A percentile compares a stretch with the other conserved stretches of the same genome.
Conservation (phyloP, 1,284 basidiomycete species). For the Sphagnurus paluster region DNA sequence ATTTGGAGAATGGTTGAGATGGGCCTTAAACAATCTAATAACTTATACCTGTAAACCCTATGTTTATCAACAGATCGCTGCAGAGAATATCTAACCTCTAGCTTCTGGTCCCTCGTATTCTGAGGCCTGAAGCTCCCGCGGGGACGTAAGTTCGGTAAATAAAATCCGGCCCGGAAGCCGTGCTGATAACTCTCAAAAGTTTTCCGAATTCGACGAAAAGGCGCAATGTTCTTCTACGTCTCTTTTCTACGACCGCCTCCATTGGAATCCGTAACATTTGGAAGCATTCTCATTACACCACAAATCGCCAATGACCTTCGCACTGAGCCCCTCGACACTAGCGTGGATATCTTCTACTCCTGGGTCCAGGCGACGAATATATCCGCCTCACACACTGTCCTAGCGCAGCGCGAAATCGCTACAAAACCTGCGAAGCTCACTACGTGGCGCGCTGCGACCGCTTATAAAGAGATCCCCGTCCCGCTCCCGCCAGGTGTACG, state of each 20-base stretch:
- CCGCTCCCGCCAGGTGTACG: slow-evolving; percentile 55
- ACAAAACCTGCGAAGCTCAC: slow-evolving; percentile 65
- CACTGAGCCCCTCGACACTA: slow-evolving; percentile 55
- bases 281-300: slow-evolving; percentile 57
- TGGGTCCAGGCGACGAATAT: slow-evolving; percentile 47
- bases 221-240: slow-evolving; percentile 79
- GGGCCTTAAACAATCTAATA: no score
- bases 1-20: no score
- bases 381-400: slow-evolving; percentile 17
- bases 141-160: no score
- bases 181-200: background rate
- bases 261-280: slow-evolving; percentile 37
- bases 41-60: no score
- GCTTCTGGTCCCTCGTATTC: no score
- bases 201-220: slow-evolving; percentile 26
- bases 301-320: slow-evolving; percentile 81
- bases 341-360: slow-evolving; percentile 56
- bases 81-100: no score
- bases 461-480: slow-evolving; percentile 73
- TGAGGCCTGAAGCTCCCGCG: no score
- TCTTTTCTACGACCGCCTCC: slow-evolving; percentile 80
- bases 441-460: slow-evolving; percentile 61
- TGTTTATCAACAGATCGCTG: no score
- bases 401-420: slow-evolving; percentile 9
- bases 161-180: background rate